Conservation (phyloP, 2,329 filamentous ascomycete genomes). For the Aspergillus arachidicola region DNA sequence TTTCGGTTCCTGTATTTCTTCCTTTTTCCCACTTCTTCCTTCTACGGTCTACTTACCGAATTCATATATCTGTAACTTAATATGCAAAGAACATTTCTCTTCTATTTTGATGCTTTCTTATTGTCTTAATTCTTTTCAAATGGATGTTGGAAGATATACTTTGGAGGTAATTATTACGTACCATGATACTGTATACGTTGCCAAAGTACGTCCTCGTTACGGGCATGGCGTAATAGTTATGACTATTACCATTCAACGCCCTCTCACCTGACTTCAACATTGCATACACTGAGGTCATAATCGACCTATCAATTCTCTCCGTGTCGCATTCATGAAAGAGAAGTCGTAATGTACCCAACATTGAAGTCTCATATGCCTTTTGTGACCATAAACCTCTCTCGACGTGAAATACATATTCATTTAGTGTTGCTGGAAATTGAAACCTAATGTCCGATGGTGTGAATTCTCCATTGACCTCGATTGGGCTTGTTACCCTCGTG, state of each 20-base stretch:
- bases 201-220: background rate
- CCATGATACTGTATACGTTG: background rate
- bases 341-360: background rate
- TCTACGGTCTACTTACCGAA: background rate
- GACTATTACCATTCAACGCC: background rate
- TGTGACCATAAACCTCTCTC: background rate
- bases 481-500: slow-evolving; percentile 23
- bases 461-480: slow-evolving; percentile 14
- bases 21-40: background rate
- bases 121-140: background rate
- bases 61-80: background rate
- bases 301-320: background rate
- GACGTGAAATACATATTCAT: slow-evolving; percentile 16
- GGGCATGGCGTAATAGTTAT: background rate
- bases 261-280: background rate
- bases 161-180: background rate
- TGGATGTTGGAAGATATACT: background rate
- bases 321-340: background rate
- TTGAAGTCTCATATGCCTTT: background rate
- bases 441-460: slow-evolving; percentile 22
- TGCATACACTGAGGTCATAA: slow-evolving; percentile 1
- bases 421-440: slow-evolving; percentile 13
- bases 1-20: background rate
- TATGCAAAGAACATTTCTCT: background rate
- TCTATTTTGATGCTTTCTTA: background rate